Conservation (phyloP, 805 yeast genomes). For the Torulaspora franciscae region DNA sequence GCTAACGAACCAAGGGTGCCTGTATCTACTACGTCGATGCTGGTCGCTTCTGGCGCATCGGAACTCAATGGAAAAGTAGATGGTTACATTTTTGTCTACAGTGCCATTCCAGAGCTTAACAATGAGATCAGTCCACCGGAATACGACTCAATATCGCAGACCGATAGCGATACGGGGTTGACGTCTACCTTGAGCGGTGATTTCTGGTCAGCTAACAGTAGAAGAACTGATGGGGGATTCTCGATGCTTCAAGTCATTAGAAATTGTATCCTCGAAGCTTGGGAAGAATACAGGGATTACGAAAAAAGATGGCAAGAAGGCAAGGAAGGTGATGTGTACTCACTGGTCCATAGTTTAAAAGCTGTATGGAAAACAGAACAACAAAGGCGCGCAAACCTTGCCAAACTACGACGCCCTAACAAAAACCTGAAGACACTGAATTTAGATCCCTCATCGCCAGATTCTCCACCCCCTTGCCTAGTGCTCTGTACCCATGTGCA, state of each 20-base stretch:
- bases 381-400: slow-evolving; percentile 31
- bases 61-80: slow-evolving; percentile 72
- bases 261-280: slow-evolving; percentile 61
- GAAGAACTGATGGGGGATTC: slow-evolving; percentile 28
- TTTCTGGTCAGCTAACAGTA: slow-evolving; percentile 14
- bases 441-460: slow-evolving; percentile 37
- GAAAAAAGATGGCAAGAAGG: slow-evolving; percentile 56
- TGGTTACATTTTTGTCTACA: slow-evolving; percentile 66
- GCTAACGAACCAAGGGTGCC: slow-evolving; percentile 60
- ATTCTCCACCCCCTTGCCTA: slow-evolving; percentile 59
- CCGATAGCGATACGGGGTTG: neutral
- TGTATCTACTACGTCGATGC: slow-evolving; percentile 58
- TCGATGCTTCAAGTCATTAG: slow-evolving; percentile 42
- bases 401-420: slow-evolving; percentile 32
- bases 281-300: slow-evolving; percentile 61
- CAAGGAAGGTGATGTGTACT: slow-evolving; percentile 61
- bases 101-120: slow-evolving; percentile 56
- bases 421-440: slow-evolving; percentile 33
- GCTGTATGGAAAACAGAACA: slow-evolving; percentile 49
- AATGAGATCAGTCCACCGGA: slow-evolving; percentile 47
- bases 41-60: slow-evolving; percentile 75
- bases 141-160: slow-evolving; percentile 37
- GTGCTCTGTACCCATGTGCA: slow-evolving; percentile 60
- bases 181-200: slow-evolving; percentile 8
- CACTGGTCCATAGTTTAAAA: slow-evolving; percentile 52